Percentiles rank a stretch among this genome's conserved stretches.
These are phyloP conservation scores for Aegilops longissima DNA, from an alignment of 176 grass and related monocot species.

Conservation along the genomic window DNA sequence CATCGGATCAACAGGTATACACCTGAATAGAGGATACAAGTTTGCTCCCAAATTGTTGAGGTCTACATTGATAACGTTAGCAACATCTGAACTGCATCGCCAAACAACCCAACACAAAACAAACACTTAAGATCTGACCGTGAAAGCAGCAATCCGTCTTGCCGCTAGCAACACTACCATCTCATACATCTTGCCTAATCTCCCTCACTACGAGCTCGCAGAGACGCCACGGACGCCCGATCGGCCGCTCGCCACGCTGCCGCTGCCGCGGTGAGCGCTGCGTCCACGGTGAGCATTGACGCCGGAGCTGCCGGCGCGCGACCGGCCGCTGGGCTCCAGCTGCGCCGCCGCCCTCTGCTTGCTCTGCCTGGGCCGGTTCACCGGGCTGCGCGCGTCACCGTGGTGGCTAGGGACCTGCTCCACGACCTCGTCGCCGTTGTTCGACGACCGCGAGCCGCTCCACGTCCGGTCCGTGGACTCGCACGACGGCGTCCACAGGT, in stretches of 20 bases:
- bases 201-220: slow-evolving; percentile 13
- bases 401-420: background rate
- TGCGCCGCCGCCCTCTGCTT: slow-evolving; percentile 37
- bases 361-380: slow-evolving; percentile 31
- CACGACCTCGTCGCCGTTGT: slow-evolving; percentile 18
- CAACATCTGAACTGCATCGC: slow-evolving; percentile 40
- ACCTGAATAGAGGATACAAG: background rate
- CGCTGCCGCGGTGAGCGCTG: slow-evolving; percentile 36
- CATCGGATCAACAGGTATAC: background rate
- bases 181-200: background rate
- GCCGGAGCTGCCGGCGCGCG: slow-evolving; percentile 18
- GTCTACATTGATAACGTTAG: slow-evolving; percentile 44
- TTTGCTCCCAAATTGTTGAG: background rate
- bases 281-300: slow-evolving; percentile 36
- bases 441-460: slow-evolving; percentile 35
- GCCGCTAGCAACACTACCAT: slow-evolving; percentile 25
- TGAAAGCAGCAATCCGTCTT: slow-evolving; percentile 57
- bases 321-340: slow-evolving; percentile 18
- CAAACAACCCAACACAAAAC: slow-evolving; percentile 16
- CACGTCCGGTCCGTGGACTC: slow-evolving; percentile 74
- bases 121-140: slow-evolving; percentile 3
- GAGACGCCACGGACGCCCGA: slow-evolving; percentile 38
- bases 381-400: slow-evolving; percentile 7
- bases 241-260: slow-evolving; percentile 37
- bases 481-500: slow-evolving; percentile 60